phyloP scores from a whole-genome alignment of 495 filamentous ascomycete species.

The Cetradonia linearis region DNA sequence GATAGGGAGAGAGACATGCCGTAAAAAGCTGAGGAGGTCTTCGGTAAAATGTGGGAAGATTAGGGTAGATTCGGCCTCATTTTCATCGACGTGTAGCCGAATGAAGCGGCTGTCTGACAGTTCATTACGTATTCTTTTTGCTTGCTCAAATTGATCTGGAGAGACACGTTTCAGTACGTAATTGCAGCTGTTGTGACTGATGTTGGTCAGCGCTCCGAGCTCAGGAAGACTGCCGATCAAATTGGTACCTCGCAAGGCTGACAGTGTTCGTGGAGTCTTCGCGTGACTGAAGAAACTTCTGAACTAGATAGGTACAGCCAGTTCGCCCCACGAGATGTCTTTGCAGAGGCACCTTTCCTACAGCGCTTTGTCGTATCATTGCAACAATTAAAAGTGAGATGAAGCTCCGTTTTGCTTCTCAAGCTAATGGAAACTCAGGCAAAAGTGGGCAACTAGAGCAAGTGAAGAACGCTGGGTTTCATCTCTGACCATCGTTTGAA shows the following conservation, averaged over 20 bases:
- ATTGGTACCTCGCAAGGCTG: constrained; percentile 1
- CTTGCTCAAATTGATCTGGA: constrained; percentile 1
- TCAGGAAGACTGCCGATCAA: neutral
- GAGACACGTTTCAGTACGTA: constrained; percentile 2
- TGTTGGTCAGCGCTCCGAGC: neutral
- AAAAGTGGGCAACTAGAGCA: too few species aligned
- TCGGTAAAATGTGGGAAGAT: constrained; percentile 1
- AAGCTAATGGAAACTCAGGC: constrained; percentile 3
- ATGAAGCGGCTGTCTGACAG: neutral
- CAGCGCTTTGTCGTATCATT: neutral
- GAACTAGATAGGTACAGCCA: constrained; percentile 1
- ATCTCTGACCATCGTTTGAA: too few species aligned
- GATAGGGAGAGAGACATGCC: neutral
- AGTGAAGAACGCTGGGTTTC: neutral
- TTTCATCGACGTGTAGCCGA: constrained; percentile 2
- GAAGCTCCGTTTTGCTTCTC: neutral
- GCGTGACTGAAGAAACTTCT: neutral
- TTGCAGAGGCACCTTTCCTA: constrained; percentile 1
- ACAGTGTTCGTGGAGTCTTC: neutral
- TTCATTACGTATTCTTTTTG: neutral
- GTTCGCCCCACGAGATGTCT: constrained; percentile 1
- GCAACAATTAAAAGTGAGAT: neutral
- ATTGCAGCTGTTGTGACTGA: neutral
- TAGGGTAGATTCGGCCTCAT: constrained; percentile 1
- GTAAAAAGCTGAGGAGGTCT: constrained; percentile 2